A percentile compares a stretch with the other conserved stretches of the same genome.
Conservation (phyloP, 106 monocot species). For the Ottelia alismoides region DNA sequence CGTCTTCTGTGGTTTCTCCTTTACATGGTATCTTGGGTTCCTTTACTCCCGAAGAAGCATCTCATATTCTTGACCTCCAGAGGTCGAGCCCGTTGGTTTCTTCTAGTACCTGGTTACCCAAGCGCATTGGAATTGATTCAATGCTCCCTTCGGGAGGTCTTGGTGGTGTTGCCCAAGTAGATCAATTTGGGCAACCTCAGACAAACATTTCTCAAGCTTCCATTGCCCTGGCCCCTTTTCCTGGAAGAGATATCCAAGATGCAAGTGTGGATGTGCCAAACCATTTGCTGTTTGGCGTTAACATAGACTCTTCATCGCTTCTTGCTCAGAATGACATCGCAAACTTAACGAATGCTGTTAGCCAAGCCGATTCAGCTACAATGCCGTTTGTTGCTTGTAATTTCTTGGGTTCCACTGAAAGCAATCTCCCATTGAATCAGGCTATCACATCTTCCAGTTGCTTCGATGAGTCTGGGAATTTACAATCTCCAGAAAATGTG, state of each 20-base stretch:
- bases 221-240: slow-evolving; percentile 33
- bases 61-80: slow-evolving; percentile 33
- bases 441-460: slow-evolving; percentile 30
- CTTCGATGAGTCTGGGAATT: slow-evolving; percentile 32
- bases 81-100: slow-evolving; percentile 23
- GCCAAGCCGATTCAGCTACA: slow-evolving; percentile 26
- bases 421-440: slow-evolving; percentile 43
- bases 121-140: slow-evolving; percentile 49
- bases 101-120: slow-evolving; percentile 39
- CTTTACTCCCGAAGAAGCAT: slow-evolving; percentile 58
- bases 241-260: slow-evolving; percentile 60
- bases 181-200: slow-evolving; percentile 19
- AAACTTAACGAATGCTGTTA: slow-evolving; percentile 27
- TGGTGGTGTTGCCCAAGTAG: slow-evolving; percentile 15
- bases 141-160: slow-evolving; percentile 24
- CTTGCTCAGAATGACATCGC: slow-evolving; percentile 37
- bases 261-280: slow-evolving; percentile 36
- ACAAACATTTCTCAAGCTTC: slow-evolving; percentile 22
- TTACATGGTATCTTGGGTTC: slow-evolving; percentile 44
- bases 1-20: slow-evolving; percentile 30
- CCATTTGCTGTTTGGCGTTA: slow-evolving; percentile 60
- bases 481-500: slow-evolving; percentile 30
- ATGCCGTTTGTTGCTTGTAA: slow-evolving; percentile 35
- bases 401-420: slow-evolving; percentile 24
- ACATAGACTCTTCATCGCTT: slow-evolving; percentile 40